Evolutionary conservation across 176 grass and related monocot genomes (phyloP).

Genomic region (Aegilops speltoides): DNA sequence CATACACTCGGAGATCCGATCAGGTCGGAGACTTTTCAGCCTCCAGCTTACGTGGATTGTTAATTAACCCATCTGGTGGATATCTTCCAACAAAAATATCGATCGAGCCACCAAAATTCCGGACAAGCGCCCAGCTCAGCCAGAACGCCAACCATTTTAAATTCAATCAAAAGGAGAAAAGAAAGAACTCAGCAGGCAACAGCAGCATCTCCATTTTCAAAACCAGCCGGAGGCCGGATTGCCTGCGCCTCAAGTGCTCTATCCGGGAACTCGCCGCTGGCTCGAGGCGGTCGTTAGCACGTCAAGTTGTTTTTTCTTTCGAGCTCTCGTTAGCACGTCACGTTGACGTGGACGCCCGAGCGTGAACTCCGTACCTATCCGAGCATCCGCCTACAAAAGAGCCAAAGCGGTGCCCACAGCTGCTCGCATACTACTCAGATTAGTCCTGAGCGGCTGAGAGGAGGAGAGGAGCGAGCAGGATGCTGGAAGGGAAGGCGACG

Average conservation of each 20-base stretch:
- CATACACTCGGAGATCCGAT: neutral
- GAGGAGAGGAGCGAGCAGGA: neutral
- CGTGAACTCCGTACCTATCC: neutral
- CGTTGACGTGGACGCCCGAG: conserved; percentile 16
- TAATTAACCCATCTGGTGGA: neutral
- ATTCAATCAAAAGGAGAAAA: too few relatives aligned
- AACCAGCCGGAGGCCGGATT: neutral
- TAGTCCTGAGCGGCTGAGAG: too few relatives aligned
- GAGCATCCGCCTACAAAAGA: conserved; percentile 2
- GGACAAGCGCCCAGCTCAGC: neutral
- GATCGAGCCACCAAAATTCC: neutral
- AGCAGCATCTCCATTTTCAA: neutral
- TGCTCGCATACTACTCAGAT: neutral
- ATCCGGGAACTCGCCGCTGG: neutral
- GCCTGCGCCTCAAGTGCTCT: neutral
- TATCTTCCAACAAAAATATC: neutral
- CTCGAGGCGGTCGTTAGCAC: conserved; percentile 18
- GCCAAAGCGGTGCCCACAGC: neutral
- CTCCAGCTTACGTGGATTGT: conserved; percentile 21
- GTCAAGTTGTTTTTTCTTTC: neutral
- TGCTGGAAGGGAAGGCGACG: conserved; percentile 95
- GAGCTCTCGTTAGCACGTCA: conserved; percentile 30
- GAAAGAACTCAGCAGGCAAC: neutral
- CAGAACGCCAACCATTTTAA: neutral
- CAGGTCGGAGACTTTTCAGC: conserved; percentile 8